Percentiles rank a stretch among this genome's conserved stretches.
These are phyloP conservation scores for Leccinum subrobustum DNA, from an alignment of 1,284 basidiomycete genomes.

Conservation along the genomic window DNA sequence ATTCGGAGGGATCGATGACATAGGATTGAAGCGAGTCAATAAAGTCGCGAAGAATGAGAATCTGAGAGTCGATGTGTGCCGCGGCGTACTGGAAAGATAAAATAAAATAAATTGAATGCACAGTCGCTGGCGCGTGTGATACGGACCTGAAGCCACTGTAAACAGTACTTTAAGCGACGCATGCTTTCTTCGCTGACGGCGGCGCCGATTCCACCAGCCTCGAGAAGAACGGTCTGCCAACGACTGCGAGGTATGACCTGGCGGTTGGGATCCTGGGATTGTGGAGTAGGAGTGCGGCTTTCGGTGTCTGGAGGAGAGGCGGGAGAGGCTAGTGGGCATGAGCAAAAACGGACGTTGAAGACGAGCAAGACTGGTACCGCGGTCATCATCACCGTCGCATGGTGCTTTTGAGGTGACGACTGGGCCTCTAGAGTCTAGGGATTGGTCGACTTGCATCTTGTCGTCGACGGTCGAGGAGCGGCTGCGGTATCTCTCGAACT, in stretches of 20 bases:
- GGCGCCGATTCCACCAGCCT: slow-evolving; percentile 87
- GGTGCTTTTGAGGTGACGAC: neutral
- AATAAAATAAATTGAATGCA: neutral
- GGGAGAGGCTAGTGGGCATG: slow-evolving; percentile 5
- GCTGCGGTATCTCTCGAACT: slow-evolving; percentile 53
- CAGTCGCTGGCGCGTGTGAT: neutral
- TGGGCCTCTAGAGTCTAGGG: slow-evolving; percentile 4
- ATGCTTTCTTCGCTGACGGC: slow-evolving; percentile 90
- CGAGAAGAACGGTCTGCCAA: slow-evolving; percentile 82
- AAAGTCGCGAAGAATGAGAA: slow-evolving; percentile 79
- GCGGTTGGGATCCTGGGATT: slow-evolving; percentile 28
- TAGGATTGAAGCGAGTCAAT: slow-evolving; percentile 65
- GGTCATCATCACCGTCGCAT: neutral
- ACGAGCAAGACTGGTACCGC: slow-evolving; percentile 14
- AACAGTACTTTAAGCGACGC: slow-evolving; percentile 81
- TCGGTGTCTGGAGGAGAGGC: slow-evolving; percentile 3
- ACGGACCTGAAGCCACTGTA: slow-evolving; percentile 85
- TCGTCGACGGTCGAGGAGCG: slow-evolving; percentile 36
- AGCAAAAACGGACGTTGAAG: neutral
- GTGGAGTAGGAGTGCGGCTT: slow-evolving; percentile 21
- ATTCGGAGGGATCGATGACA: slow-evolving; percentile 22
- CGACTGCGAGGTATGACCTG: slow-evolving; percentile 64
- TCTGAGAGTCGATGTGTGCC: slow-evolving; percentile 84
- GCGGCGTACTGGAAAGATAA: slow-evolving; percentile 72
- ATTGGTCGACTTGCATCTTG: slow-evolving; percentile 28